Conservation (phyloP, 208 protist species). For the Acanthamoeba castellanii region DNA sequence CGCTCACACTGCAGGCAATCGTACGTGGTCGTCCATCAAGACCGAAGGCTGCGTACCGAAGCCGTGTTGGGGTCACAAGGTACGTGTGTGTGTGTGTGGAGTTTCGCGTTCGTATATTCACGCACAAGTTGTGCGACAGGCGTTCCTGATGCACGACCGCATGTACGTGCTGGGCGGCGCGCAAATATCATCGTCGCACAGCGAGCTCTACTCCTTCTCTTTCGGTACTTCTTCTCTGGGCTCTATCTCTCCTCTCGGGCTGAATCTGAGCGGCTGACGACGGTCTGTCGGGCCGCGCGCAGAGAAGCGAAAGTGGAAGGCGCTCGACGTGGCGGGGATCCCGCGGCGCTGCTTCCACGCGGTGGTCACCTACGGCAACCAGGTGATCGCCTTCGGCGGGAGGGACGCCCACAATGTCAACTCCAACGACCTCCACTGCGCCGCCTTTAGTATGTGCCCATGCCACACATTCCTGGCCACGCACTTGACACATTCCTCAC, state of each 20-base stretch:
- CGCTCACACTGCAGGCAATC: not conserved
- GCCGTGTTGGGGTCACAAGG: constrained; percentile 43
- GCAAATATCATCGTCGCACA: not conserved
- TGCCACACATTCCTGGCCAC: not conserved
- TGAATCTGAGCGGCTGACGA: no score
- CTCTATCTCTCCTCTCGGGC: not conserved
- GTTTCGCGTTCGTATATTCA: not conserved
- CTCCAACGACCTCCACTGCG: constrained; percentile 62
- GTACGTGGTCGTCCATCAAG: constrained; percentile 55
- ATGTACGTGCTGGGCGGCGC: constrained; percentile 71
- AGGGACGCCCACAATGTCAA: constrained; percentile 16
- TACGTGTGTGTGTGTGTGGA: not conserved
- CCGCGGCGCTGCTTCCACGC: constrained; percentile 69
- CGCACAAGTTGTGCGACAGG: not conserved
- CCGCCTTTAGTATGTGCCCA: constrained; percentile 30
- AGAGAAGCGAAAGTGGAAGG: constrained; percentile 66
- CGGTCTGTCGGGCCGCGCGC: not conserved
- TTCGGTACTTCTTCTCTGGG: not conserved
- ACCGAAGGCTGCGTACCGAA: constrained; percentile 2
- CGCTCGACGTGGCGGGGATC: not conserved
- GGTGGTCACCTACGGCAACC: not conserved
- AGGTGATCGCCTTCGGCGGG: constrained; percentile 67
- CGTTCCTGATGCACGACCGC: constrained; percentile 35
- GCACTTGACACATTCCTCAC: not conserved
- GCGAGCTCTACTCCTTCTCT: constrained; percentile 60